A percentile compares a stretch with the other conserved stretches of the same genome.
phyloP scores from a whole-genome alignment of 805 yeast genomes.

The Saturnispora hagleri region DNA sequence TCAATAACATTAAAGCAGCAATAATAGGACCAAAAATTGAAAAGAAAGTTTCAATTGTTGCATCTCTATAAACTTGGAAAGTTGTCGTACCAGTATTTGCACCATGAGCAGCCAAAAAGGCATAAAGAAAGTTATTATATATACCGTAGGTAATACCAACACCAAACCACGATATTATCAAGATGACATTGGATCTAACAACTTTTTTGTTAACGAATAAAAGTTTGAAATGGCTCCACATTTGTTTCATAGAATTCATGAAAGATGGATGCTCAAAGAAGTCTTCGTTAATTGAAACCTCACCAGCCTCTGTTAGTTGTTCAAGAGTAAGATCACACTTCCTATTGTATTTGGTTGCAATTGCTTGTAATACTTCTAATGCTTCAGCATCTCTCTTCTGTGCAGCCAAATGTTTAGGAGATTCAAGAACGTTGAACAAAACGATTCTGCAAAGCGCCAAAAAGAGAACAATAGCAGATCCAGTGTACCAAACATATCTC shows the following conservation, averaged over 20 bases:
- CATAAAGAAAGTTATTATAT: constrained; percentile 46
- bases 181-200: constrained; percentile 37
- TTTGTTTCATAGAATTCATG: constrained; percentile 16
- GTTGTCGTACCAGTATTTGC: constrained; percentile 34
- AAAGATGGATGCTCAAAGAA: constrained; percentile 15
- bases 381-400: constrained; percentile 42
- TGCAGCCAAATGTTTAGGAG: constrained; percentile 47
- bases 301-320: constrained; percentile 37
- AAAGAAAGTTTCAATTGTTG: constrained; percentile 37
- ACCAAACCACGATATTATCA: constrained; percentile 44
- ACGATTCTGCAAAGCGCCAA: constrained; percentile 41
- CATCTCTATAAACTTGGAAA: constrained; percentile 38
- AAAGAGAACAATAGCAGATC: constrained; percentile 43
- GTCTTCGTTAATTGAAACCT: constrained; percentile 20
- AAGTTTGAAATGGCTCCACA: constrained; percentile 32
- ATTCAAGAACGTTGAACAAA: constrained; percentile 38
- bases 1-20: constrained; percentile 33
- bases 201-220: constrained; percentile 39
- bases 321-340: constrained; percentile 35
- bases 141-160: constrained; percentile 52
- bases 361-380: constrained; percentile 31
- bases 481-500: constrained; percentile 48
- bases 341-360: constrained; percentile 39
- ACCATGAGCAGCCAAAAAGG: constrained; percentile 42
- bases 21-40: constrained; percentile 46